These are phyloP conservation scores for Salix caprea DNA, from an alignment of 345 rosid species.

Conservation along the genomic window DNA sequence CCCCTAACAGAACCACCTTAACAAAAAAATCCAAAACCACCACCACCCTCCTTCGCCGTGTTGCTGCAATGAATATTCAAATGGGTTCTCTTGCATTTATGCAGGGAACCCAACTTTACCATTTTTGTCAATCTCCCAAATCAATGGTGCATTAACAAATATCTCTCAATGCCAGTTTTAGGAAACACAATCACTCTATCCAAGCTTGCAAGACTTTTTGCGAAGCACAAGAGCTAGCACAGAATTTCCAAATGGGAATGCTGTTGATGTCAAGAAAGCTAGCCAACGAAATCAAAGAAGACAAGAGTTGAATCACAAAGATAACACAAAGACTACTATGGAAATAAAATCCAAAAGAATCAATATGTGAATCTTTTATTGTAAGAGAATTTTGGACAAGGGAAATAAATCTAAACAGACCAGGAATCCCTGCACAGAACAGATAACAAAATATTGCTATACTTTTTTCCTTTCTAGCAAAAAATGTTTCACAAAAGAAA, in stretches of 20 bases:
- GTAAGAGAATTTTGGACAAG: no score
- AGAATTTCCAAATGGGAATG: not conserved
- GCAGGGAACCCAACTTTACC: constrained; percentile 17
- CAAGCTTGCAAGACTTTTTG: not conserved
- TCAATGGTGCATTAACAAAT: not conserved
- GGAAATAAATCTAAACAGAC: not conserved
- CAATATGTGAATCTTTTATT: no score
- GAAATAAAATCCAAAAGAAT: not conserved
- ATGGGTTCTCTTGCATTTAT: constrained; percentile 2
- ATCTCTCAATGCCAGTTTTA: not conserved
- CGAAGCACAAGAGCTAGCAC: not conserved
- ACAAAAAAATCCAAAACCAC: not conserved
- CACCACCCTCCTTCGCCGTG: not conserved
- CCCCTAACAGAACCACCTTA: not conserved
- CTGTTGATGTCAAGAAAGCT: not conserved
- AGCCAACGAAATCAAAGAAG: not conserved
- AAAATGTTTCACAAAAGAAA: not conserved
- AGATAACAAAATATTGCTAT: not conserved
- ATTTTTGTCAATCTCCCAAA: not conserved
- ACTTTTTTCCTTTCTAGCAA: not conserved
- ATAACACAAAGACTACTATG: not conserved
- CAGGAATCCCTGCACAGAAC: constrained; percentile 12
- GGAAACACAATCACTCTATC: not conserved
- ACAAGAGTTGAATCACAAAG: not conserved
- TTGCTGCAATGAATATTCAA: not conserved